These are phyloP conservation scores for Chernovozyma aurita DNA, from an alignment of 1,139 yeast genomes.

Conservation along the genomic window DNA sequence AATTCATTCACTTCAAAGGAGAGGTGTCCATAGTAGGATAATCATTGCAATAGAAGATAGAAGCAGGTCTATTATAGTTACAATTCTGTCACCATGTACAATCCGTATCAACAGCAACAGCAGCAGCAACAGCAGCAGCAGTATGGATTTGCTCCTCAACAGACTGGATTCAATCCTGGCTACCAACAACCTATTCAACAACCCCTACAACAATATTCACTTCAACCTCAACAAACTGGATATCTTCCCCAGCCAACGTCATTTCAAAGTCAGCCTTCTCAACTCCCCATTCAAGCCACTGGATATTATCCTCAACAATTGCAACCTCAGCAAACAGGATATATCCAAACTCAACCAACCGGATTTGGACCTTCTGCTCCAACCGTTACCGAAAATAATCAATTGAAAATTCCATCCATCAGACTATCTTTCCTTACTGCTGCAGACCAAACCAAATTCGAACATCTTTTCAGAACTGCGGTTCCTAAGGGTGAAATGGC, in stretches of 20 bases:
- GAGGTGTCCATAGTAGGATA: background rate
- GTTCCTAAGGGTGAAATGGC: slow-evolving; percentile 77
- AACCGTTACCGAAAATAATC: slow-evolving; percentile 30
- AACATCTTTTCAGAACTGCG: slow-evolving; percentile 71
- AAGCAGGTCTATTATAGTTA: background rate
- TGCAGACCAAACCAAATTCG: slow-evolving; percentile 82
- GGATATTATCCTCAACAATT: slow-evolving; percentile 20
- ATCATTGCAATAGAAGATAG: background rate
- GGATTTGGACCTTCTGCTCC: slow-evolving; percentile 27
- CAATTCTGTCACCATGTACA: slow-evolving; percentile 27
- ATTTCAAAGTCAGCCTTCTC: slow-evolving; percentile 13
- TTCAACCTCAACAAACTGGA: slow-evolving; percentile 12
- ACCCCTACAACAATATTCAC: slow-evolving; percentile 12
- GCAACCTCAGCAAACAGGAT: slow-evolving; percentile 31
- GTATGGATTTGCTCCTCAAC: slow-evolving; percentile 13
- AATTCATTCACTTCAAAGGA: too few species aligned
- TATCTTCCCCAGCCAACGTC: slow-evolving; percentile 10
- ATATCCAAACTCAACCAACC: slow-evolving; percentile 34
- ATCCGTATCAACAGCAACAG: slow-evolving; percentile 39
- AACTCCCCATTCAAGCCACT: slow-evolving; percentile 17
- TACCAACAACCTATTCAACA: slow-evolving; percentile 10
- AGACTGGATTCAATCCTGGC: slow-evolving; percentile 9
- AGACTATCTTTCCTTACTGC: slow-evolving; percentile 82
- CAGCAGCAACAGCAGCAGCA: slow-evolving; percentile 21
- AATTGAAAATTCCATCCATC: slow-evolving; percentile 55